Conservation (phyloP, 495 filamentous ascomycete genomes). For the Hypoxylon crocopeplum region DNA sequence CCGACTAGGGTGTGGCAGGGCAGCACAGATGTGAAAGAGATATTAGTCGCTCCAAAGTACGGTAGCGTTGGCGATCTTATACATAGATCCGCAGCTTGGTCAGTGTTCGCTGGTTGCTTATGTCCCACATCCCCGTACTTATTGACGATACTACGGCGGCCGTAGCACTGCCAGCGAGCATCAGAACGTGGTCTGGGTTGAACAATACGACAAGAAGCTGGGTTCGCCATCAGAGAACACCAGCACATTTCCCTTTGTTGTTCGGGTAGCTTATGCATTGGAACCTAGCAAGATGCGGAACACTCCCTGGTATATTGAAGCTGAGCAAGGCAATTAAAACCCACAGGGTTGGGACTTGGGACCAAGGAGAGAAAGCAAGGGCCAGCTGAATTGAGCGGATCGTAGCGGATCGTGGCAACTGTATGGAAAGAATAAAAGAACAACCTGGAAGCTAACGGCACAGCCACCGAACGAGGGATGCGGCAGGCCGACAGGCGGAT, state of each 20-base stretch:
- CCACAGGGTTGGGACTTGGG: background rate
- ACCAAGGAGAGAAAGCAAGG: constrained; percentile 4
- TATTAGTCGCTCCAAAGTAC: constrained; percentile 6
- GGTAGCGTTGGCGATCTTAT: constrained; percentile 26
- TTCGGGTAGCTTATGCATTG: too few species aligned
- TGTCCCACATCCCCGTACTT: too few species aligned
- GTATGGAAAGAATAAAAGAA: too few species aligned
- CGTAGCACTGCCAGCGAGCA: background rate
- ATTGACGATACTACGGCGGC: too few species aligned
- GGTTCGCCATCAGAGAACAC: too few species aligned
- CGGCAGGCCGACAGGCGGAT: too few species aligned
- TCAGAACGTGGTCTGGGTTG: too few species aligned
- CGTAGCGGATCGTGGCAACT: too few species aligned
- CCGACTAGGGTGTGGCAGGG: constrained; percentile 14
- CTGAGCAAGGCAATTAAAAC: background rate
- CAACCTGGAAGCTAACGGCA: background rate
- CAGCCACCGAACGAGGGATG: constrained; percentile 4
- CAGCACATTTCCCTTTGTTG: too few species aligned
- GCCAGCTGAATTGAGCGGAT: background rate
- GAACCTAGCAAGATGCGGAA: background rate
- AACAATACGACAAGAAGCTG: too few species aligned
- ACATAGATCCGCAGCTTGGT: too few species aligned
- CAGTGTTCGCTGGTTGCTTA: background rate
- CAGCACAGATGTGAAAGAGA: constrained; percentile 5
- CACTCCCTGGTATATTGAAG: background rate